These are phyloP conservation scores for Paxillus involutus DNA, from an alignment of 768 basidiomycete genomes.

Conservation along the genomic window DNA sequence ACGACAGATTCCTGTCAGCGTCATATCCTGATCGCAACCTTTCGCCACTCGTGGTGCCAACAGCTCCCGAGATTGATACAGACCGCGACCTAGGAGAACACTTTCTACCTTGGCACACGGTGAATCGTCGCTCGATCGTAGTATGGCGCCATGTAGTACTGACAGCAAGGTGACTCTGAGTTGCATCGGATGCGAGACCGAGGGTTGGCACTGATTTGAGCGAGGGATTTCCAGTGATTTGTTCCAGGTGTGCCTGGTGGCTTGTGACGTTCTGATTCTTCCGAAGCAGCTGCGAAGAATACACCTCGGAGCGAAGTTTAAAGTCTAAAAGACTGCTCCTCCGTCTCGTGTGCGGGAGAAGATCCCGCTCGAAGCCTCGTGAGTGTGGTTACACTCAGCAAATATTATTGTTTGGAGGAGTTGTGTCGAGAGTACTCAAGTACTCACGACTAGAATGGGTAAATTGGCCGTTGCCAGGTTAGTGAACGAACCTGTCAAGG, in stretches of 20 bases:
- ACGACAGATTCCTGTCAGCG: neutral
- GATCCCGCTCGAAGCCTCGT: neutral
- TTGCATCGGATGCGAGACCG: neutral
- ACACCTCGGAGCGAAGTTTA: neutral
- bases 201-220: no score
- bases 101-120: neutral
- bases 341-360: neutral
- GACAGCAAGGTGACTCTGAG: no score
- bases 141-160: no score
- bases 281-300: neutral
- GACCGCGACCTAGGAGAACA: neutral
- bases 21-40: neutral
- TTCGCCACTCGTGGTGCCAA: neutral
- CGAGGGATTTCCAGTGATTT: no score
- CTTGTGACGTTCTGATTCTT: no score
- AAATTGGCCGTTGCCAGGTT: no score
- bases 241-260: no score
- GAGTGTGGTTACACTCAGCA: neutral
- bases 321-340: neutral
- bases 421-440: no score
- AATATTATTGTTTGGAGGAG: neutral
- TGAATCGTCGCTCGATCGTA: neutral
- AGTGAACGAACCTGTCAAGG: no score
- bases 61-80: neutral
- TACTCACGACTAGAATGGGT: no score